phyloP scores from a whole-genome alignment of 768 basidiomycete genomes.

The Rubroboletus satanas region DNA sequence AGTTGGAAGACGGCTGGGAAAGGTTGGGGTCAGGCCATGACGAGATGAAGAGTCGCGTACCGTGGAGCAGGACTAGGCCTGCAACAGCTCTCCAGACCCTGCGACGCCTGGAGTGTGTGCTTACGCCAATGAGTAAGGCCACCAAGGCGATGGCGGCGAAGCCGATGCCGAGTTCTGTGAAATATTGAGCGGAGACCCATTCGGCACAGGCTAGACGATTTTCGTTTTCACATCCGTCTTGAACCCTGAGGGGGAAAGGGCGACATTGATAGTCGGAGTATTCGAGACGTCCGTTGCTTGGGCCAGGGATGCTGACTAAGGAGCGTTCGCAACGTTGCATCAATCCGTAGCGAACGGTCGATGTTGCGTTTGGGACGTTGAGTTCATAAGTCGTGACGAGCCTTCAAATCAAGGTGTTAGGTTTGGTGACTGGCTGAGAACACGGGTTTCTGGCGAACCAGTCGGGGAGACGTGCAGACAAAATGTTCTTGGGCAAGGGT shows the following conservation, averaged over 20 bases:
- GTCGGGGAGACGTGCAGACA: constrained; percentile 55
- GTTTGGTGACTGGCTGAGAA: constrained; percentile 13
- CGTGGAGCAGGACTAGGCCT: constrained; percentile 57
- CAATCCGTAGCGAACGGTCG: constrained; percentile 59
- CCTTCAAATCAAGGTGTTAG: constrained; percentile 36
- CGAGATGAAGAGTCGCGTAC: constrained; percentile 29
- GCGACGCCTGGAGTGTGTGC: constrained; percentile 66
- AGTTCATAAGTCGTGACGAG: constrained; percentile 33
- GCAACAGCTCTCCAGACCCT: constrained; percentile 77
- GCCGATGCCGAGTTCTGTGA: constrained; percentile 59
- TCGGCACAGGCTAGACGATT: constrained; percentile 57
- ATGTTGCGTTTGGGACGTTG: constrained; percentile 44
- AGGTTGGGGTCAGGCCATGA: neutral
- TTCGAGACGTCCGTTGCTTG: constrained; percentile 39
- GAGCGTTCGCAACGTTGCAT: constrained; percentile 52
- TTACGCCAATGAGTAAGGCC: constrained; percentile 63
- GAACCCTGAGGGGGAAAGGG: constrained; percentile 54
- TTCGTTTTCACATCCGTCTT: constrained; percentile 46
- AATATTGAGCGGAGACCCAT: constrained; percentile 70
- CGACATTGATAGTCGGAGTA: constrained; percentile 62
- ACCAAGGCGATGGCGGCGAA: constrained; percentile 57
- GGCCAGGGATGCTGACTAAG: constrained; percentile 44
- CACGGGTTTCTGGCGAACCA: constrained; percentile 46
- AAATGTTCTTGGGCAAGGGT: constrained; percentile 44
- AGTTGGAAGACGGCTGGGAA: constrained; percentile 55